Evolutionary conservation across 805 yeast species (phyloP).

Genomic region (Candida andamanensis): DNA sequence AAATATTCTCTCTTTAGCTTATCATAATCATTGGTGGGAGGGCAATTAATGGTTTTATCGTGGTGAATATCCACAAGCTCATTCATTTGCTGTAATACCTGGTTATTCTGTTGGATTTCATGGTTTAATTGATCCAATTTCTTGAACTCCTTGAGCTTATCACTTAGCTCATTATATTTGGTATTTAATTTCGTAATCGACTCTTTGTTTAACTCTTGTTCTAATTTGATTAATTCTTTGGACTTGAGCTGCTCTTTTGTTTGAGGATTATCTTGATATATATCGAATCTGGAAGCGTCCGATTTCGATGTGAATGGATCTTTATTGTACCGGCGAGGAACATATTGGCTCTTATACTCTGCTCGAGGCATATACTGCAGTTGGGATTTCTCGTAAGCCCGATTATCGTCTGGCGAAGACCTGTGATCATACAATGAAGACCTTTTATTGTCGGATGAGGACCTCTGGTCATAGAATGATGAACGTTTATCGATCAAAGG

Average conservation of each 20-base stretch:
- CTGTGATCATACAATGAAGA: too few relatives aligned
- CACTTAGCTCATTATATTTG: slow-evolving; percentile 6
- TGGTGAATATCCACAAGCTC: slow-evolving; percentile 15
- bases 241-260: background rate
- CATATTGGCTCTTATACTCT: too few relatives aligned
- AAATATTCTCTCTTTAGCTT: slow-evolving; percentile 22
- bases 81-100: slow-evolving; percentile 17
- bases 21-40: slow-evolving; percentile 11
- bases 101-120: slow-evolving; percentile 9
- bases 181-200: slow-evolving; percentile 9
- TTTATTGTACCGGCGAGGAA: slow-evolving; percentile 1
- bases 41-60: slow-evolving; percentile 6
- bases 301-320: too few relatives aligned
- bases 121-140: slow-evolving; percentile 6
- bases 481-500: too few relatives aligned
- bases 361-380: too few relatives aligned
- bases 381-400: too few relatives aligned
- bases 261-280: slow-evolving; percentile 2
- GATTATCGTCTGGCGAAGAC: too few relatives aligned
- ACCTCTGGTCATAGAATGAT: too few relatives aligned
- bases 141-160: slow-evolving; percentile 5
- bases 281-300: too few relatives aligned
- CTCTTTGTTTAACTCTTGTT: slow-evolving; percentile 9
- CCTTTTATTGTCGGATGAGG: too few relatives aligned
- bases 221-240: slow-evolving; percentile 3